These are phyloP conservation scores for Ogataea methanolica DNA, from an alignment of 805 yeast species.

Conservation along the genomic window DNA sequence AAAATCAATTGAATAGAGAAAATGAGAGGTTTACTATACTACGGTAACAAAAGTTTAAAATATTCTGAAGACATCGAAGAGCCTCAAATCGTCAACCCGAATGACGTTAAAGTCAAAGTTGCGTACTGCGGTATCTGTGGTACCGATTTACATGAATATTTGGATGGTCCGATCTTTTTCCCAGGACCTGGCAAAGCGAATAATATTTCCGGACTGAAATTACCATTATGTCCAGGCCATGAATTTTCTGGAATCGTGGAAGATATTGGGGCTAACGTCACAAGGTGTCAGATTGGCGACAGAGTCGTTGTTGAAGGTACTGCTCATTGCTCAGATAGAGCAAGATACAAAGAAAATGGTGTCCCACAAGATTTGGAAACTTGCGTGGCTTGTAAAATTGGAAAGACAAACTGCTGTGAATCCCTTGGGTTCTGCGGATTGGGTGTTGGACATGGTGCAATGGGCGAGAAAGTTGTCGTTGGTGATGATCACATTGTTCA, in stretches of 20 bases:
- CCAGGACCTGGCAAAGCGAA: conserved; percentile 27
- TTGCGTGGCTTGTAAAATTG: conserved; percentile 38
- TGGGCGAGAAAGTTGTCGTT: conserved; percentile 36
- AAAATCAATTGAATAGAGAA: no score
- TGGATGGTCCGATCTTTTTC: conserved; percentile 58
- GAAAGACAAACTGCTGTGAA: conserved; percentile 25
- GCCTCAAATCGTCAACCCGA: conserved; percentile 21
- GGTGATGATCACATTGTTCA: conserved; percentile 32
- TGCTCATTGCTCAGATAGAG: conserved; percentile 41
- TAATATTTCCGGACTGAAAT: conserved; percentile 34
- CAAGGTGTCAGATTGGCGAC: conserved; percentile 44
- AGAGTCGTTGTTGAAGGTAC: conserved; percentile 62
- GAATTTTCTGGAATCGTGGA: conserved; percentile 26
- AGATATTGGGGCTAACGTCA: conserved; percentile 43
- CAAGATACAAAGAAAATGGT: conserved; percentile 26
- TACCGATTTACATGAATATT: conserved; percentile 53
- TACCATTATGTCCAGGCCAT: conserved; percentile 35
- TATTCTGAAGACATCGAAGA: conserved; percentile 31
- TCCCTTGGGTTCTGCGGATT: conserved; percentile 42
- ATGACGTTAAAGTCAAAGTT: conserved; percentile 29
- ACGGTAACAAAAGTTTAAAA: conserved; percentile 41
- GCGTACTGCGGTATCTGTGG: conserved; percentile 62
- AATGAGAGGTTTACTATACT: conserved; percentile 48
- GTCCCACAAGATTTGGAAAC: conserved; percentile 28
- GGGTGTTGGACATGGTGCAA: conserved; percentile 47